Evolutionary conservation across 176 grass and related monocot species (phyloP).

Genomic region (Zea mays): Zm-B73-REFERENCE-NAM-5.0 NC_050096.1:274115001-274115500

Average conservation of each 20-base stretch:
- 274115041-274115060: conserved; percentile 16
- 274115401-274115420: conserved; percentile 11
- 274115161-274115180: not conserved
- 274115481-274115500: conserved; percentile 99
- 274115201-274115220: not conserved
- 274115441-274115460: conserved; percentile 34
- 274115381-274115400: not conserved
- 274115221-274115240: not conserved
- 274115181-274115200: not conserved
- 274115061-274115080: conserved; percentile 15
- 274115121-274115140: not conserved
- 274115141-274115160: conserved; percentile 12
- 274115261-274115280: conserved; percentile 1
- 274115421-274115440: conserved; percentile 29
- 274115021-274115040: conserved; percentile 9
- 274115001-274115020: not conserved
- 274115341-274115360: conserved; percentile 20
- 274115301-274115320: not conserved
- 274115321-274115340: conserved; percentile 24
- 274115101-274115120: no score
- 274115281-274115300: not conserved
- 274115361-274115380: conserved; percentile 5
- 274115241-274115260: not conserved
- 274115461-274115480: conserved; percentile 98
- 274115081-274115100: not conserved